Percentiles rank a stretch among this genome's conserved stretches.
Conservation (phyloP, 139 green algal genomes). For the Volvox reticuliferus region DNA sequence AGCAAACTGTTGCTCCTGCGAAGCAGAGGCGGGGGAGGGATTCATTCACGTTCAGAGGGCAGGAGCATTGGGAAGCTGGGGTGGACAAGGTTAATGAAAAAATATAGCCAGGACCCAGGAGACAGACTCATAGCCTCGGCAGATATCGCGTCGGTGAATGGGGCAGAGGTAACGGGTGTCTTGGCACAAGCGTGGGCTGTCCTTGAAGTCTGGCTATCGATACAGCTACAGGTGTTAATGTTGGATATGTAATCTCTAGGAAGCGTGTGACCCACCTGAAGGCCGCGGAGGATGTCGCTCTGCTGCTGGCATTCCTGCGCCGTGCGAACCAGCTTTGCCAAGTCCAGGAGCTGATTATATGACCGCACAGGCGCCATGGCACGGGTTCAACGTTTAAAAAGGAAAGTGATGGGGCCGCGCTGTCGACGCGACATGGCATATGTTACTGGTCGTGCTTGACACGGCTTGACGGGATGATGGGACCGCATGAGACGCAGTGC, state of each 20-base stretch:
- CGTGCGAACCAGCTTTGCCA: slow-evolving; percentile 48
- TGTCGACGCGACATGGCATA: too few species aligned
- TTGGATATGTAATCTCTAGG: too few species aligned
- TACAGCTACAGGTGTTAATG: too few species aligned
- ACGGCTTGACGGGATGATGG: too few species aligned
- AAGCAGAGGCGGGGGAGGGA: too few species aligned
- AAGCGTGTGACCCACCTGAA: background rate
- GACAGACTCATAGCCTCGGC: background rate
- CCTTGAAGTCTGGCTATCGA: too few species aligned
- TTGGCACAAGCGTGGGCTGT: background rate
- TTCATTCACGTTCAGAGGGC: too few species aligned
- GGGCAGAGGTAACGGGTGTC: background rate
- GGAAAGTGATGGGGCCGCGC: too few species aligned
- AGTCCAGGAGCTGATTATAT: slow-evolving; percentile 29
- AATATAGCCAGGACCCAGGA: too few species aligned
- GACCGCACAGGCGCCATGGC: background rate
- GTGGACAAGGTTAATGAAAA: background rate
- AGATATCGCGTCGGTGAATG: background rate
- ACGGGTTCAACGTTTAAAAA: background rate
- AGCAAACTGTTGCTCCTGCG: slow-evolving; percentile 20
- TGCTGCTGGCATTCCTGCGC: slow-evolving; percentile 48
- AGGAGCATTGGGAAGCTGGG: background rate
- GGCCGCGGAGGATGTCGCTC: slow-evolving; percentile 1
- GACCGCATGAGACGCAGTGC: too few species aligned
- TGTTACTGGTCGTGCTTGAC: too few species aligned